Conservation (phyloP, 345 rosid genomes). For the Acer saccharum region DNA sequence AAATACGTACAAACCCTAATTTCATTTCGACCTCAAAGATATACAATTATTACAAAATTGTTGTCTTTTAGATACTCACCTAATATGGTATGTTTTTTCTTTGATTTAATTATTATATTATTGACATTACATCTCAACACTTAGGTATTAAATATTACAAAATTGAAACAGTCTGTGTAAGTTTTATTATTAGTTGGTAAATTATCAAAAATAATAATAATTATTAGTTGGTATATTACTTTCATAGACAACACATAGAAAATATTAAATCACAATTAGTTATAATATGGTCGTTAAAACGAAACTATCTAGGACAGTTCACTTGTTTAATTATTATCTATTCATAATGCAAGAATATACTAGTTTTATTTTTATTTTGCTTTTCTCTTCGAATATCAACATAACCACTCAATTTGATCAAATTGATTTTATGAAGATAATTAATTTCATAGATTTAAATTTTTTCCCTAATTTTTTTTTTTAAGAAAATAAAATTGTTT, state of each 20-base stretch:
- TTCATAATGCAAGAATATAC: too few relatives aligned
- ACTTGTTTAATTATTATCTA: neutral
- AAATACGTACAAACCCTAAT: neutral
- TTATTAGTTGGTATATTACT: neutral
- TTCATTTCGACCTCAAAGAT: too few relatives aligned
- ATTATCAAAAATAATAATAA: too few relatives aligned
- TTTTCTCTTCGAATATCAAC: conserved; percentile 24
- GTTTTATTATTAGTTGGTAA: neutral
- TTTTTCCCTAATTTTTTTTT: too few relatives aligned
- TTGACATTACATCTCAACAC: neutral
- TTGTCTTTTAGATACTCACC: too few relatives aligned
- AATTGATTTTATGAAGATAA: neutral
- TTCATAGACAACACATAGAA: neutral
- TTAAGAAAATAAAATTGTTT: too few relatives aligned
- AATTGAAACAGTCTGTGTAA: neutral
- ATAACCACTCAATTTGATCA: neutral
- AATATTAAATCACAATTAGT: too few relatives aligned
- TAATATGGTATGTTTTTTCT: neutral
- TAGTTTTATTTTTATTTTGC: too few relatives aligned
- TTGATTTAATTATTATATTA: neutral
- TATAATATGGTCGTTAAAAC: neutral
- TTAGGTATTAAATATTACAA: neutral
- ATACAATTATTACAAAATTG: too few relatives aligned
- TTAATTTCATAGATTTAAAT: neutral
- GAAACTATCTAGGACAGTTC: neutral